phyloP scores from a whole-genome alignment of 2,329 filamentous ascomycete species.

The Diaporthe vexans region DNA sequence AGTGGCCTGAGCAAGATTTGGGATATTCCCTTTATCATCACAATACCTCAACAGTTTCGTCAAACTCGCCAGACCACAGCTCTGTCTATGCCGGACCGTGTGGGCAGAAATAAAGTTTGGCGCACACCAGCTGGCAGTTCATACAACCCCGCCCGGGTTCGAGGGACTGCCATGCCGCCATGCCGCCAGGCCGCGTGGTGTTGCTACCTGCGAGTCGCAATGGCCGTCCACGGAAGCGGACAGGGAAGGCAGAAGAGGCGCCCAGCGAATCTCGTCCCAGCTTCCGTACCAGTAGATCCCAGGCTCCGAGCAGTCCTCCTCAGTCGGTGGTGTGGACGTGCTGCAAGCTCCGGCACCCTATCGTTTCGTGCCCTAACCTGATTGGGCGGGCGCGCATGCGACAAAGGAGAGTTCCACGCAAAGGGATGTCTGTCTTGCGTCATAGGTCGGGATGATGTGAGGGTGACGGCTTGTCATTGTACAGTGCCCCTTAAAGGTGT shows the following conservation, averaged over 20 bases:
- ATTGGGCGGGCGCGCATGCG: conserved; percentile 20
- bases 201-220: neutral
- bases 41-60: neutral
- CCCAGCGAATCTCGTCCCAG: conserved; percentile 18
- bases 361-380: conserved; percentile 17
- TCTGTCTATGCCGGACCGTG: neutral
- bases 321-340: conserved; percentile 2
- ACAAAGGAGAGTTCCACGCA: conserved; percentile 13
- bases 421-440: conserved; percentile 39
- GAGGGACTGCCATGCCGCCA: conserved; percentile 21
- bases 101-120: conserved; percentile 11
- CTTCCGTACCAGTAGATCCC: neutral
- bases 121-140: conserved; percentile 12
- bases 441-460: conserved; percentile 38
- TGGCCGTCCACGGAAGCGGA: neutral
- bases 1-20: neutral
- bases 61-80: neutral
- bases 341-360: conserved; percentile 28
- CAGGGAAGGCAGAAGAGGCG: conserved; percentile 3
- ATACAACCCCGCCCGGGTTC: conserved; percentile 14
- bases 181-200: conserved; percentile 26
- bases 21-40: no score
- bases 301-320: conserved; percentile 7
- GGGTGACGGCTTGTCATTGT: neutral
- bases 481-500: conserved; percentile 11